A percentile compares a stretch with the other conserved stretches of the same genome.
These are phyloP conservation scores for Kentomonas sorsogonicus DNA, from an alignment of 208 protist species.

Conservation along the genomic window DNA sequence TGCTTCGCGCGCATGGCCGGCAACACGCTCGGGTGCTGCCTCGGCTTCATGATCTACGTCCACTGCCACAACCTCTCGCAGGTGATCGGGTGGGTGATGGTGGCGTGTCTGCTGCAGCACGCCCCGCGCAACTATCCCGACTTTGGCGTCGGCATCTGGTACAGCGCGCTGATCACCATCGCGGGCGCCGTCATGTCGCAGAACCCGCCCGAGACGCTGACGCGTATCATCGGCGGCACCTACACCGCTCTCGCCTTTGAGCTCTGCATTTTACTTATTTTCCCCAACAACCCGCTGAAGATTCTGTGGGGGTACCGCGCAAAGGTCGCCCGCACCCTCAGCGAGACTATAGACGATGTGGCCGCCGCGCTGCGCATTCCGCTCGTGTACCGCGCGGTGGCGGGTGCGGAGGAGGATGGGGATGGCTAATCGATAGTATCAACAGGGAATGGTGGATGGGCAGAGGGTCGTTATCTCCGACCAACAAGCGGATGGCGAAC, in stretches of 20 bases:
- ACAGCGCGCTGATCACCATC: conserved; percentile 23
- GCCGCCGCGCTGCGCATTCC: conserved; percentile 17
- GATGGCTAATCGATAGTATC: no score
- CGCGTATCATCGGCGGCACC: conserved; percentile 29
- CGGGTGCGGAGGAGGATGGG: no score
- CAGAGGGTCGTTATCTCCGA: no score
- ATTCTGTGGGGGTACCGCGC: conserved; percentile 35
- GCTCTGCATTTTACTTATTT: conserved; percentile 46
- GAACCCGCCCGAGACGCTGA: conserved; percentile 20
- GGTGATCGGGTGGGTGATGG: conserved; percentile 18
- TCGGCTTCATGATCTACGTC: conserved; percentile 29
- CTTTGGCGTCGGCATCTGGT: conserved; percentile 30
- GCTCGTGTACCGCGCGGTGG: conserved; percentile 7
- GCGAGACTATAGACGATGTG: conserved; percentile 31
- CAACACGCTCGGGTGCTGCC: conserved; percentile 28
- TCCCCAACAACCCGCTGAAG: conserved; percentile 53
- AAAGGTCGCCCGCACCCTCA: conserved; percentile 26
- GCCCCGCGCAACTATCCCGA: conserved; percentile 25
- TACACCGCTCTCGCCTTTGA: conserved; percentile 44
- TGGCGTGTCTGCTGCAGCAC: no score
- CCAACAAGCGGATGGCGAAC: no score
- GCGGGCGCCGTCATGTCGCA: conserved; percentile 24
- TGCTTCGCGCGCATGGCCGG: conserved; percentile 25
- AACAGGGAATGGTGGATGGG: no score
- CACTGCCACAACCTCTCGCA: conserved; percentile 21